Evolutionary conservation across 192 early-diverging fungal genomes (phyloP).

Genomic region (Umbelopsis isabellina): DNA sequence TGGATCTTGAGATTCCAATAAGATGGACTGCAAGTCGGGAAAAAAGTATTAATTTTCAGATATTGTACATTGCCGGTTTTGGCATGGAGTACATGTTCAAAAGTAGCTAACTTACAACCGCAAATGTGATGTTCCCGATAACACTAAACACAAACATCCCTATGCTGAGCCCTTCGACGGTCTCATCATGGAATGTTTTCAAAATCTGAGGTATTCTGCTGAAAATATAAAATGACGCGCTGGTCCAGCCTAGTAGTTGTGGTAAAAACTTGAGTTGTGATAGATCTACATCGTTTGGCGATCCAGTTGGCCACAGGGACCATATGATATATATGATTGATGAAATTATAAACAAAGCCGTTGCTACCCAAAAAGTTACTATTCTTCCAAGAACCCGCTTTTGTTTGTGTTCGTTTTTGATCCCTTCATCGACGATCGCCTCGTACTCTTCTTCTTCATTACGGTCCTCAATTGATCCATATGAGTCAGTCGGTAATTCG

Average conservation of each 20-base stretch:
- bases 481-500: neutral
- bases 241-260: constrained; percentile 75
- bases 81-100: neutral
- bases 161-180: constrained; percentile 75
- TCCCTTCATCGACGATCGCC: neutral
- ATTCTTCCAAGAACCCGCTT: neutral
- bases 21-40: constrained; percentile 57
- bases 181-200: constrained; percentile 73
- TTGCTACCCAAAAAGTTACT: neutral
- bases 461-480: neutral
- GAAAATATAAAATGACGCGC: constrained; percentile 71
- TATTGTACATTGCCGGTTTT: neutral
- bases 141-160: constrained; percentile 87
- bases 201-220: constrained; percentile 84
- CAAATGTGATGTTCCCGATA: constrained; percentile 74
- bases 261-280: constrained; percentile 44
- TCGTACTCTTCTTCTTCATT: neutral
- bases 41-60: neutral
- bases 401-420: constrained; percentile 13
- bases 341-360: neutral
- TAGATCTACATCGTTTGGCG: constrained; percentile 21
- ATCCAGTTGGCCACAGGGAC: constrained; percentile 3
- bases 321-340: constrained; percentile 4
- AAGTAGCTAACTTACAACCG: constrained; percentile 36
- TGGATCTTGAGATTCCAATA: constrained; percentile 69